Evolutionary conservation across 148 eudicot species (phyloP).

Genomic region (Agrostemma githago): DNA sequence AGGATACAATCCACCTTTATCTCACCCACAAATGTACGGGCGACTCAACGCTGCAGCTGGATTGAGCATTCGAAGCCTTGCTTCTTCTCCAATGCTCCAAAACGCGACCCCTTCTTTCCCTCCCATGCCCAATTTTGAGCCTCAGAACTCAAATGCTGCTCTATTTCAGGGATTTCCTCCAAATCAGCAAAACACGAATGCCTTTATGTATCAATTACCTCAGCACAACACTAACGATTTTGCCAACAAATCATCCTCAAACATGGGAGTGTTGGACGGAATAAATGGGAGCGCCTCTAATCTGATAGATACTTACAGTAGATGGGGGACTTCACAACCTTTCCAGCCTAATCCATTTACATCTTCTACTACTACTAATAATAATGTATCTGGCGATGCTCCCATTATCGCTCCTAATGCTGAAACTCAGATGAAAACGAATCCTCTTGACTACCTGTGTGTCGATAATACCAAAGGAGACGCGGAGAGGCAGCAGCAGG

Average conservation of each 20-base stretch:
- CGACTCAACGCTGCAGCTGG: constrained; percentile 45
- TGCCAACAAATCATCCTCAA: constrained; percentile 12
- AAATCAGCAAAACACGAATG: constrained; percentile 13
- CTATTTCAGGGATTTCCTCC: constrained; percentile 35
- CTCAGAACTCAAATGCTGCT: constrained; percentile 23
- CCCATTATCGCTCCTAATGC: constrained; percentile 13
- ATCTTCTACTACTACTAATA: neutral
- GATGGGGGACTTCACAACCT: constrained; percentile 13
- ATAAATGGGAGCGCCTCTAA: neutral
- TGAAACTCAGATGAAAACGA: constrained; percentile 20
- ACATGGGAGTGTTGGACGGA: neutral
- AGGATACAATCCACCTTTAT: constrained; percentile 25
- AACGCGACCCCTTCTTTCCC: constrained; percentile 29
- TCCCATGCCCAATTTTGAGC: constrained; percentile 31
- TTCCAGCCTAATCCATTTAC: constrained; percentile 11
- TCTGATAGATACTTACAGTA: neutral
- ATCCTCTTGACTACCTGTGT: constrained; percentile 32
- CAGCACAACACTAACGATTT: constrained; percentile 5
- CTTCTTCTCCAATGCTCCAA: constrained; percentile 50
- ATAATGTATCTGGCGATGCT: neutral
- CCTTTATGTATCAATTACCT: constrained; percentile 7
- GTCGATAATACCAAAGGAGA: constrained; percentile 38
- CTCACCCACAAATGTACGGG: constrained; percentile 42
- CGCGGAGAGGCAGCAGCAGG: constrained; percentile 8
- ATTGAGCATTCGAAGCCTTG: constrained; percentile 38